phyloP scores from a whole-genome alignment of 352 stramenopile species.

The Phytophthora quininea region DNA sequence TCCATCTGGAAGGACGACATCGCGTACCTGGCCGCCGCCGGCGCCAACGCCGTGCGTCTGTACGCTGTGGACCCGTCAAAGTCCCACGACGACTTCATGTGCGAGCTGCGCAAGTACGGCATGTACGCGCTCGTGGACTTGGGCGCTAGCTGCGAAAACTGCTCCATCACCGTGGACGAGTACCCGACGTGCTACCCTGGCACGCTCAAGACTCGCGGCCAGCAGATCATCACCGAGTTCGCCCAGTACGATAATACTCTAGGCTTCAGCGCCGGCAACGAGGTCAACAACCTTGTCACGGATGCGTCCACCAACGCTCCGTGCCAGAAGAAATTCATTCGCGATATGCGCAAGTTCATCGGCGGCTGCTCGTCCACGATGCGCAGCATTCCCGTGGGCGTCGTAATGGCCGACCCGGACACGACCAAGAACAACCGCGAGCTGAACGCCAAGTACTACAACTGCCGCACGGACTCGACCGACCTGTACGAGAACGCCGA shows the following conservation, averaged over 20 bases:
- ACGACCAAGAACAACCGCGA: constrained; percentile 53
- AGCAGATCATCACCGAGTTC: constrained; percentile 83
- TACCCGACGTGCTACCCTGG: constrained; percentile 65
- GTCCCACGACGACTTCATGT: constrained; percentile 91
- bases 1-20: constrained; percentile 84
- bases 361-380: constrained; percentile 51
- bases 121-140: constrained; percentile 83
- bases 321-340: constrained; percentile 90
- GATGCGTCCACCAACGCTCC: constrained; percentile 62
- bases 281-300: constrained; percentile 73
- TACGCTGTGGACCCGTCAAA: constrained; percentile 87
- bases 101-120: constrained; percentile 63
- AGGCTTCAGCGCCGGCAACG: constrained; percentile 83
- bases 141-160: constrained; percentile 61
- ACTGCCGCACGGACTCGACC: constrained; percentile 70
- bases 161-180: constrained; percentile 57
- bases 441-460: constrained; percentile 84
- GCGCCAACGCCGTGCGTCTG: constrained; percentile 80
- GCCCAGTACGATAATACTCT: constrained; percentile 87
- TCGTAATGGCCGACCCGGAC: constrained; percentile 71
- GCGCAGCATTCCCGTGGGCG: constrained; percentile 74
- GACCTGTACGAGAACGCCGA: constrained; percentile 82
- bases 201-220: constrained; percentile 66
- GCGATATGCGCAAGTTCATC: constrained; percentile 83
- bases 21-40: constrained; percentile 54